These are phyloP conservation scores for Candida dubliniensis DNA, from an alignment of 1,139 yeast species.

Conservation along the genomic window DNA sequence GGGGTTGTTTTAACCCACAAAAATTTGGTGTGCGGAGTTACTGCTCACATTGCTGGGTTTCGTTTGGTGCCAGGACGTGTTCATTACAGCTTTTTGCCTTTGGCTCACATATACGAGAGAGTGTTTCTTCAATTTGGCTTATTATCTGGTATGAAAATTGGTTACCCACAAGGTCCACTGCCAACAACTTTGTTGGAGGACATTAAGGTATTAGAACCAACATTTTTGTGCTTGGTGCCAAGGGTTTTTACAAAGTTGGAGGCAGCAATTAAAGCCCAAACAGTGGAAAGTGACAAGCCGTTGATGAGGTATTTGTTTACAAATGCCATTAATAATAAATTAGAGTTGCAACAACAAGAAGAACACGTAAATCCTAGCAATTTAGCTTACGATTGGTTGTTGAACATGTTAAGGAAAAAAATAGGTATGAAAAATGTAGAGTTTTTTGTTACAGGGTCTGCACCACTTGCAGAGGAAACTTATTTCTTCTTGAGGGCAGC, in stretches of 20 bases:
- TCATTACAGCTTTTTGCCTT: constrained; percentile 22
- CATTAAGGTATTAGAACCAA: constrained; percentile 35
- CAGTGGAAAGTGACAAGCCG: constrained; percentile 40
- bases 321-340: constrained; percentile 31
- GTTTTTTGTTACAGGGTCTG: constrained; percentile 37
- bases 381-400: constrained; percentile 32
- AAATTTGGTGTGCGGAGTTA: constrained; percentile 51
- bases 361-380: constrained; percentile 17
- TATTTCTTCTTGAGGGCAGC: constrained; percentile 40
- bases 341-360: constrained; percentile 26
- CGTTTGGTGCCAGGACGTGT: constrained; percentile 13
- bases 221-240: constrained; percentile 39
- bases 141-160: constrained; percentile 32
- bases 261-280: constrained; percentile 47
- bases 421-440: constrained; percentile 36
- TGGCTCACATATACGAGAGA: constrained; percentile 68
- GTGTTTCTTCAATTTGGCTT: constrained; percentile 26
- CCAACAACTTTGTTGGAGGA: constrained; percentile 43
- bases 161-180: constrained; percentile 40
- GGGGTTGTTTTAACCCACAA: constrained; percentile 64
- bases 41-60: constrained; percentile 20
- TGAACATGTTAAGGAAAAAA: constrained; percentile 28
- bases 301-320: constrained; percentile 24
- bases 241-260: constrained; percentile 41
- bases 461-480: constrained; percentile 44